Evolutionary conservation across 192 early-diverging fungal species (phyloP).

Genomic region (Entomortierella lignicola): DNA sequence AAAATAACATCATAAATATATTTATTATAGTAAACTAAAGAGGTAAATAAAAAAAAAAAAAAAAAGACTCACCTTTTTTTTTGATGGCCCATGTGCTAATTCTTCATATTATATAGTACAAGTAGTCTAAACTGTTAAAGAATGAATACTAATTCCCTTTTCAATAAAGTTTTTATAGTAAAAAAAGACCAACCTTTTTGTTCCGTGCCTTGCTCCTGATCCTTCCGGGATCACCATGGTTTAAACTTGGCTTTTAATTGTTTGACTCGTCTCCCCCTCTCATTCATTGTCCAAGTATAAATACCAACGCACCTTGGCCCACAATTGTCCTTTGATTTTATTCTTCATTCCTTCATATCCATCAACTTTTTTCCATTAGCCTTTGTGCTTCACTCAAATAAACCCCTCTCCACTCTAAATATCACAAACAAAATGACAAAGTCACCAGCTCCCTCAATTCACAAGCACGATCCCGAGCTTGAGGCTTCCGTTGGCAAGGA

Average conservation of each 20-base stretch:
- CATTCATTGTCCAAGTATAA: slow-evolving; percentile 10
- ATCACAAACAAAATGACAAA: slow-evolving; percentile 18
- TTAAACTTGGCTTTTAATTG: not conserved
- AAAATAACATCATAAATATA: not conserved
- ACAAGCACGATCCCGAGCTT: slow-evolving; percentile 50
- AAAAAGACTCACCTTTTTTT: not conserved
- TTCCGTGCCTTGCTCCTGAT: slow-evolving; percentile 6
- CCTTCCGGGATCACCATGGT: slow-evolving; percentile 5
- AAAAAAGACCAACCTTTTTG: not conserved
- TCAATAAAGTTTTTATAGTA: not conserved
- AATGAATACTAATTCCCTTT: slow-evolving; percentile 7
- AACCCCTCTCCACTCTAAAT: slow-evolving; percentile 23
- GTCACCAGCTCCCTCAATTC: slow-evolving; percentile 32
- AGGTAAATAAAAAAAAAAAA: not conserved
- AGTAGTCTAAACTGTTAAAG: too few relatives aligned
- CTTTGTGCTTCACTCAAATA: not conserved
- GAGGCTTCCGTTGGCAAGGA: slow-evolving; percentile 65
- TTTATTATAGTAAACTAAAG: too few relatives aligned
- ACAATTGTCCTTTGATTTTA: slow-evolving; percentile 2
- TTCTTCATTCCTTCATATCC: not conserved
- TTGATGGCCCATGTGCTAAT: slow-evolving; percentile 4
- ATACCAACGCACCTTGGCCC: not conserved
- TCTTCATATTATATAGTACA: not conserved
- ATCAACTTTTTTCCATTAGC: not conserved
- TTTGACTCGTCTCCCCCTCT: not conserved